These are phyloP conservation scores for Candida hispaniensis DNA, from an alignment of 805 yeast genomes.

Conservation along the genomic window DNA sequence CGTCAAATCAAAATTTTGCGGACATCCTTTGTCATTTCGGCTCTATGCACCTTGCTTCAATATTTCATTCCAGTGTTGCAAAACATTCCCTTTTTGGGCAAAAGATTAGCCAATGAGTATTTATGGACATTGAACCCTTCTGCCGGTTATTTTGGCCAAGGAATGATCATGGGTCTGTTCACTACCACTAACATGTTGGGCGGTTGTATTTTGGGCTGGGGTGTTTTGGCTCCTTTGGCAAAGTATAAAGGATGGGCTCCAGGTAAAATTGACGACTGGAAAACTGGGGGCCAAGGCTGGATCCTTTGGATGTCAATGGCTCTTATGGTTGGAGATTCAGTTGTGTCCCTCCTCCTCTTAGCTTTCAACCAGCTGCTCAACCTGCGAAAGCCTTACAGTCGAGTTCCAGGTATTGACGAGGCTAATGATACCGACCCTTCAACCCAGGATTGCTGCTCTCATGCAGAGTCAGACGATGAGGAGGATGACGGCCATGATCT, in stretches of 20 bases:
- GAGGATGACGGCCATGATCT: slow-evolving; percentile 41
- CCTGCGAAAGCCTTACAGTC: no score
- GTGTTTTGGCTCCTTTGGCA: slow-evolving; percentile 71
- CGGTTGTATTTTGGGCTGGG: slow-evolving; percentile 92
- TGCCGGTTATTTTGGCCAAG: slow-evolving; percentile 96
- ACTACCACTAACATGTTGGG: slow-evolving; percentile 85
- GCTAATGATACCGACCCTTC: no score
- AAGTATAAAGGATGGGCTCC: slow-evolving; percentile 72
- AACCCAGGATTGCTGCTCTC: slow-evolving; percentile 1
- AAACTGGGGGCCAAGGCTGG: slow-evolving; percentile 94
- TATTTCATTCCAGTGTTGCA: slow-evolving; percentile 64
- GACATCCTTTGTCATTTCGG: slow-evolving; percentile 55
- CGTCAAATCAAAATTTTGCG: slow-evolving; percentile 52
- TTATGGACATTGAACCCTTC: slow-evolving; percentile 90
- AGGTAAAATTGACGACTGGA: slow-evolving; percentile 86
- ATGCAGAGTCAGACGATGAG: slow-evolving; percentile 18
- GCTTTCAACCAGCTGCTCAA: slow-evolving; percentile 5
- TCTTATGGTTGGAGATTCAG: slow-evolving; percentile 86
- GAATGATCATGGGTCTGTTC: slow-evolving; percentile 91
- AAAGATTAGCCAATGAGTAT: slow-evolving; percentile 45
- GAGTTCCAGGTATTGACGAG: no score
- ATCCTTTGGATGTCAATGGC: slow-evolving; percentile 87
- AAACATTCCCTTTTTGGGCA: slow-evolving; percentile 68
- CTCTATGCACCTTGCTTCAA: slow-evolving; percentile 58
- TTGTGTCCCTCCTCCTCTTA: slow-evolving; percentile 34